Percentiles rank a stretch among this genome's conserved stretches.
phyloP scores from a whole-genome alignment of 805 yeast genomes.

The Babjeviella inositovora region DNA sequence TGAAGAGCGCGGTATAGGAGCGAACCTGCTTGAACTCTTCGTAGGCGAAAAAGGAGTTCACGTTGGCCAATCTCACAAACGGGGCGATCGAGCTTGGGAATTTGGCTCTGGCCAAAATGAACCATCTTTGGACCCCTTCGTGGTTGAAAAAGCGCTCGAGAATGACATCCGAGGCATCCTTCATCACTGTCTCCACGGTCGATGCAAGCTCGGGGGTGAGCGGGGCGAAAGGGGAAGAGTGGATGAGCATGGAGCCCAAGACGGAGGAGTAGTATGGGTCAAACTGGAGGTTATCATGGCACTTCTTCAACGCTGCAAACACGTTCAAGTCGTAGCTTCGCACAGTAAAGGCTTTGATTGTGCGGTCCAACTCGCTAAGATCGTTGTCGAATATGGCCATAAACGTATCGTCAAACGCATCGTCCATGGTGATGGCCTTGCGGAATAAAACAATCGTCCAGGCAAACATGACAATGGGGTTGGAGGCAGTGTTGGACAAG shows the following conservation, averaged over 20 bases:
- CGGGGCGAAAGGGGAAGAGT: slow-evolving; percentile 31
- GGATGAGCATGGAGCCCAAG: slow-evolving; percentile 22
- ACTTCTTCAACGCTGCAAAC: slow-evolving; percentile 21
- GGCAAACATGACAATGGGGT: slow-evolving; percentile 37
- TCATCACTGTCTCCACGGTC: slow-evolving; percentile 22
- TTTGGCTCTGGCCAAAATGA: slow-evolving; percentile 51
- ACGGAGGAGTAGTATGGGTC: slow-evolving; percentile 36
- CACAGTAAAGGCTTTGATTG: slow-evolving; percentile 16
- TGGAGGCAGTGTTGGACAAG: slow-evolving; percentile 16
- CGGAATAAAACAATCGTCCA: slow-evolving; percentile 53
- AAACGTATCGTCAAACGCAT: slow-evolving; percentile 7
- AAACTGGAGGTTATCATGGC: slow-evolving; percentile 24
- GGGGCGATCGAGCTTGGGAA: slow-evolving; percentile 54
- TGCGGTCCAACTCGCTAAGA: slow-evolving; percentile 2
- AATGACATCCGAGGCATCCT: slow-evolving; percentile 24
- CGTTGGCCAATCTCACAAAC: slow-evolving; percentile 39
- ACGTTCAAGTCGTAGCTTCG: slow-evolving; percentile 24
- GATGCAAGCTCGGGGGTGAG: slow-evolving; percentile 25
- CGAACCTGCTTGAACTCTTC: slow-evolving; percentile 40
- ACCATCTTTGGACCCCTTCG: slow-evolving; percentile 21
- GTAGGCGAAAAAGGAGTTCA: slow-evolving; percentile 53
- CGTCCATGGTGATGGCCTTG: slow-evolving; percentile 27
- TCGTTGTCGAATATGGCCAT: slow-evolving; percentile 6
- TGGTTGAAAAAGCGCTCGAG: slow-evolving; percentile 26
- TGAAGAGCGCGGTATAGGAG: slow-evolving; percentile 41